Evolutionary conservation across 2,329 filamentous ascomycete species (phyloP).

Genomic region (Trichoderma arundinaceum): DNA sequence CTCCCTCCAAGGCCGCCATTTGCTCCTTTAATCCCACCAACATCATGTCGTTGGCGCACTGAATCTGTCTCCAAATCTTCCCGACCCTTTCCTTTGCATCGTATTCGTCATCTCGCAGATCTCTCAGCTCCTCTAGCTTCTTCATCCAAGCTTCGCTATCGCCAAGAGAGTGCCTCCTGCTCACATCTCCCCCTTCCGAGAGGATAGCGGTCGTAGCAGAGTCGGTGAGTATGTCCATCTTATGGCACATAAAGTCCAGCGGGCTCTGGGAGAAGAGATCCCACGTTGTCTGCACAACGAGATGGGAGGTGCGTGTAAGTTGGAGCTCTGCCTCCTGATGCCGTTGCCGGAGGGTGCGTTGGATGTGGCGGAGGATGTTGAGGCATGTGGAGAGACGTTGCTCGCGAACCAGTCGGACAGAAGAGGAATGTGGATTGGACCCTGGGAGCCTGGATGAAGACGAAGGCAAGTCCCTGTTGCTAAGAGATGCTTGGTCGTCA

Average conservation of each 20-base stretch:
- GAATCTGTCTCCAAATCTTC: neutral
- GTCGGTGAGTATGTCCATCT: conserved; percentile 14
- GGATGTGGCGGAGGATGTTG: conserved; percentile 7
- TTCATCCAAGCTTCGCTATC: conserved; percentile 11
- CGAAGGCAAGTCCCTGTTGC: neutral
- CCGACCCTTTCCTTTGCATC: neutral
- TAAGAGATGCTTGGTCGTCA: neutral
- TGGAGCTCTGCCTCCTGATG: neutral
- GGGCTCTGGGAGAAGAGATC: conserved; percentile 25
- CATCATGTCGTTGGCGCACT: neutral
- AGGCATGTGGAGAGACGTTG: conserved; percentile 24
- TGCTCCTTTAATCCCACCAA: conserved; percentile 1
- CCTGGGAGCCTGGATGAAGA: neutral
- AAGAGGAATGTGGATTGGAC: neutral
- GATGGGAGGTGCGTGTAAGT: neutral
- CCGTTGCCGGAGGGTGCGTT: conserved; percentile 1
- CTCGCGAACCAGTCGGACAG: neutral
- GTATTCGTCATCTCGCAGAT: conserved; percentile 7
- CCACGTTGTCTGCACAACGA: conserved; percentile 7
- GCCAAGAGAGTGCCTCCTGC: neutral
- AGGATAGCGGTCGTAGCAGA: neutral
- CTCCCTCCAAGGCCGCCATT: neutral
- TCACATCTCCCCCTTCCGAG: neutral
- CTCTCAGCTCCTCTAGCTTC: neutral
- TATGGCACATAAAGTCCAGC: conserved; percentile 1